Evolutionary conservation across 306 rosid genomes (phyloP).

Genomic region (Echinosophora koreensis): DNA sequence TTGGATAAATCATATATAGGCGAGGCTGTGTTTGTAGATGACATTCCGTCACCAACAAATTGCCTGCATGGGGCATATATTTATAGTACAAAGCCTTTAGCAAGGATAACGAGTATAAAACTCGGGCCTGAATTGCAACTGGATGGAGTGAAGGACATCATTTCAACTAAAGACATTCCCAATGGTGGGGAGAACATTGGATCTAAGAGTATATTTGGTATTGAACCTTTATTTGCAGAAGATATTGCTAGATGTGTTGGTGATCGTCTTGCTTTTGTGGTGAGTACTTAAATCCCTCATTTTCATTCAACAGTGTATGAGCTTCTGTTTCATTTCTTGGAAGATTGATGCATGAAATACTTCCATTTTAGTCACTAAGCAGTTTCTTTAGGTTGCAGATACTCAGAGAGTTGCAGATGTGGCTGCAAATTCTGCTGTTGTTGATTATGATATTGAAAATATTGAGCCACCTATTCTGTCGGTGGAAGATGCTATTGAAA

Average conservation of each 20-base stretch:
- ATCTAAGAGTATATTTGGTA: conserved; percentile 51
- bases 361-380: conserved; percentile 38
- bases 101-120: conserved; percentile 62
- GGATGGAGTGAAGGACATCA: conserved; percentile 61
- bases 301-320: conserved; percentile 15
- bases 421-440: conserved; percentile 68
- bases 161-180: conserved; percentile 80
- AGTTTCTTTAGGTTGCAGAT: conserved; percentile 80
- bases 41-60: conserved; percentile 81
- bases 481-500: conserved; percentile 80
- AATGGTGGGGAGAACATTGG: conserved; percentile 72
- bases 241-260: conserved; percentile 69
- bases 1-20: conserved; percentile 58
- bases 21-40: conserved; percentile 91
- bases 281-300: conserved; percentile 46
- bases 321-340: conserved; percentile 29
- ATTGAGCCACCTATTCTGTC: conserved; percentile 74
- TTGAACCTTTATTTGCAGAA: conserved; percentile 79
- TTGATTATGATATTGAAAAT: conserved; percentile 69
- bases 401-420: conserved; percentile 83
- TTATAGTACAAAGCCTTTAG: conserved; percentile 81
- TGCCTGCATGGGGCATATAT: conserved; percentile 82
- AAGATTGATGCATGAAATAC: conserved; percentile 19
- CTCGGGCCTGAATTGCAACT: conserved; percentile 55
- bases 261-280: conserved; percentile 84